Evolutionary conservation across 805 yeast genomes (phyloP).

Genomic region (Zygoascus bituminiphila): DNA sequence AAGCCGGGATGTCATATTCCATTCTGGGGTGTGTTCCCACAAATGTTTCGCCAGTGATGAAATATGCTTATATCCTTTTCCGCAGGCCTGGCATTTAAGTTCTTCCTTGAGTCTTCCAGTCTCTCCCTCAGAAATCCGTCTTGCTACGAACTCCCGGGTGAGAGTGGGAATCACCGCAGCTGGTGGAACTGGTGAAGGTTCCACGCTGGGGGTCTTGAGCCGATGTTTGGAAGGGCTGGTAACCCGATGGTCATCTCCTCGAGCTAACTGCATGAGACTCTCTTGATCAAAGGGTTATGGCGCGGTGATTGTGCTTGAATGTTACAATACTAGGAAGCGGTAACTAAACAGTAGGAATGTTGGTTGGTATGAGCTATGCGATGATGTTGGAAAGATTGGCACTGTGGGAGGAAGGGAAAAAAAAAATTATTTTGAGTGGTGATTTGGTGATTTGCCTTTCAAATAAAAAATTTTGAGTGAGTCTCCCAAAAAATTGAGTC

Average conservation of each 20-base stretch:
- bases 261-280: constrained; percentile 5
- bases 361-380: no score
- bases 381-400: background rate
- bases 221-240: background rate
- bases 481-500: background rate
- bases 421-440: background rate
- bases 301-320: background rate
- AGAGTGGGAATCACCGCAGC: constrained; percentile 13
- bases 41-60: constrained; percentile 80
- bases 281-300: constrained; percentile 1
- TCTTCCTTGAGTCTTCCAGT: constrained; percentile 78
- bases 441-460: background rate
- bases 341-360: no score
- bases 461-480: background rate
- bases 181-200: background rate
- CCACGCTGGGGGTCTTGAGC: background rate
- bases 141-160: constrained; percentile 55
- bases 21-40: constrained; percentile 93
- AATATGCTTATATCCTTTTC: constrained; percentile 84
- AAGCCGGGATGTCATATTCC: constrained; percentile 79
- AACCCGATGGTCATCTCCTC: constrained; percentile 6
- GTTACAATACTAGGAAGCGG: no score
- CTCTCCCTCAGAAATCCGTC: constrained; percentile 80
- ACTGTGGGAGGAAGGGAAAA: background rate
- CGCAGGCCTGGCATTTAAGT: constrained; percentile 82